Evolutionary conservation across 169 alveolate species (phyloP).

Genomic region (Plasmodium malariae): DNA sequence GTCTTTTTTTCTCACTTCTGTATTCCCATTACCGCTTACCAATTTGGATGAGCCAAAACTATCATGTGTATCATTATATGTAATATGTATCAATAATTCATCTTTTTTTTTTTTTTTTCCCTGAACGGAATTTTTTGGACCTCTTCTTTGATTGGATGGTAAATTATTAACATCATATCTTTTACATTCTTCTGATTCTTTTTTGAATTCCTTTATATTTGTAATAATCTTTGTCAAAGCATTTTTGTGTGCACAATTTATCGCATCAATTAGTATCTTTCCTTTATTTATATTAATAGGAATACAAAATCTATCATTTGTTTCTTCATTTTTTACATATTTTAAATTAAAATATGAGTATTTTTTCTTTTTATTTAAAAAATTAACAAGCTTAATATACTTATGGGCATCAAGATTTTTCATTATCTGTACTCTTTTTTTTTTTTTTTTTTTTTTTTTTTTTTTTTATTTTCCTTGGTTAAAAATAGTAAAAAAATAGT

Average conservation of each 20-base stretch:
- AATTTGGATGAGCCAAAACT: too few species aligned
- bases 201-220: neutral
- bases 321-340: conserved; percentile 27
- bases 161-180: too few species aligned
- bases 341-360: conserved; percentile 15
- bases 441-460: neutral
- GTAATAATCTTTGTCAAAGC: neutral
- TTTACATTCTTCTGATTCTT: too few species aligned
- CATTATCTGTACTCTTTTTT: conserved; percentile 19
- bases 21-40: too few species aligned
- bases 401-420: conserved; percentile 57
- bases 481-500: conserved; percentile 9
- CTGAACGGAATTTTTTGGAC: too few species aligned
- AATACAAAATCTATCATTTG: neutral
- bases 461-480: conserved; percentile 1
- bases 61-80: too few species aligned
- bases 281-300: conserved; percentile 3
- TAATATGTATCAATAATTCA: too few species aligned
- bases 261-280: neutral
- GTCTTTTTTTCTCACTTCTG: too few species aligned
- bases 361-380: conserved; percentile 39
- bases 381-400: conserved; percentile 32
- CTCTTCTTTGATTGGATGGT: too few species aligned
- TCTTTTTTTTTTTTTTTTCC: too few species aligned
- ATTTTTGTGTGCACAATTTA: conserved; percentile 1